Percentiles rank a stretch among this genome's conserved stretches.
These are phyloP conservation scores for Mortierella sp. DNA, from an alignment of 371 early-diverging fungal genomes.

Conservation along the genomic window DNA sequence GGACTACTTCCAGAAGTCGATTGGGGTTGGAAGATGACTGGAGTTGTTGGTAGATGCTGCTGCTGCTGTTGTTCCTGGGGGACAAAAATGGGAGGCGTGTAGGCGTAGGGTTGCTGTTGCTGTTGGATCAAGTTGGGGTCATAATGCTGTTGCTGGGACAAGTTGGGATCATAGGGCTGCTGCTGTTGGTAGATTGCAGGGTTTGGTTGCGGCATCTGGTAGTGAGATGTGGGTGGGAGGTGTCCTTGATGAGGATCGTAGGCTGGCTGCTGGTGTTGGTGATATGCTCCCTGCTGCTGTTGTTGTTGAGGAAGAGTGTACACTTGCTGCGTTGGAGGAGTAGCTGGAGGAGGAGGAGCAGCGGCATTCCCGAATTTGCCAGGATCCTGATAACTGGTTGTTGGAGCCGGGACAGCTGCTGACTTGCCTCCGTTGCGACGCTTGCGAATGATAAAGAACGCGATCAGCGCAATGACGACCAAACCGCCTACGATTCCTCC, in stretches of 20 bases:
- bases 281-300: background rate
- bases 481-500: constrained; percentile 48
- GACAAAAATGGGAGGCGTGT: constrained; percentile 21
- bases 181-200: constrained; percentile 1
- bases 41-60: background rate
- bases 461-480: constrained; percentile 29
- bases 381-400: background rate
- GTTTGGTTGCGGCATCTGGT: background rate
- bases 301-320: constrained; percentile 13
- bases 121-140: background rate
- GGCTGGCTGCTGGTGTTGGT: background rate
- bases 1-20: constrained; percentile 2
- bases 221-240: background rate
- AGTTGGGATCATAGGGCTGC: background rate
- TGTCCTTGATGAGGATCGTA: background rate
- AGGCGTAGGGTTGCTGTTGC: constrained; percentile 11
- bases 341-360: background rate
- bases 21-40: constrained; percentile 29
- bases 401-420: background rate
- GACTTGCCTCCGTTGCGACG: constrained; percentile 9
- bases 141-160: background rate
- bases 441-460: constrained; percentile 32
- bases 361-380: background rate
- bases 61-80: background rate
- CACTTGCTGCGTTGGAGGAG: background rate